phyloP scores from a whole-genome alignment of 108 stramenopile genomes.

The Ochromonas danica region DNA sequence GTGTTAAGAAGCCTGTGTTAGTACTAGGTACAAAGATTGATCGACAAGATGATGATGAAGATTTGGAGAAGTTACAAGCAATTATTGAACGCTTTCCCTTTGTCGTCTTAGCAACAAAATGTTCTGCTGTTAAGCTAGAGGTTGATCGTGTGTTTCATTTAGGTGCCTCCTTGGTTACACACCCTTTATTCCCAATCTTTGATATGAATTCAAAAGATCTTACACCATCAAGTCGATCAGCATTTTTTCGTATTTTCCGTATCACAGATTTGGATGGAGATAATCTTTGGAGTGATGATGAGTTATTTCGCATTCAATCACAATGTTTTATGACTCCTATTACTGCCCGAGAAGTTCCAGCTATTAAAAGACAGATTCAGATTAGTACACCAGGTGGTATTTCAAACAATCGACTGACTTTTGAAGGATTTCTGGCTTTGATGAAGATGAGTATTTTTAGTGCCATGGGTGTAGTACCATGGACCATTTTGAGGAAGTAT shows the following conservation, averaged over 20 bases:
- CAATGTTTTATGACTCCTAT: conserved; percentile 10
- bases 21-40: conserved; percentile 46
- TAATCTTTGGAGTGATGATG: conserved; percentile 37
- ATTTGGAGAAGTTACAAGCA: background rate
- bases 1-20: conserved; percentile 40
- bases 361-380: conserved; percentile 39
- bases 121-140: background rate
- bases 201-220: conserved; percentile 46
- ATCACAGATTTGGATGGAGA: conserved; percentile 43
- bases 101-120: background rate
- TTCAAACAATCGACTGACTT: background rate
- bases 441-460: background rate
- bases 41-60: background rate
- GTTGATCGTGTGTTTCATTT: conserved; percentile 36
- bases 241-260: conserved; percentile 41
- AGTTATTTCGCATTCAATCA: conserved; percentile 43
- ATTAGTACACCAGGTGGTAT: background rate
- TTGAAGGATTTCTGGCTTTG: conserved; percentile 4
- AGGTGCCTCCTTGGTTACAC: conserved; percentile 28
- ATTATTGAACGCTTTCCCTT: background rate
- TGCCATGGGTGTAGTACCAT: conserved; percentile 34
- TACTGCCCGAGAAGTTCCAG: conserved; percentile 31
- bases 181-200: conserved; percentile 38
- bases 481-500: conserved; percentile 38
- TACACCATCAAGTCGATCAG: conserved; percentile 18